Evolutionary conservation across 345 rosid genomes (phyloP), one percentile per base, ranked within the genome.

Genomic region (Salix brachista): DNA sequence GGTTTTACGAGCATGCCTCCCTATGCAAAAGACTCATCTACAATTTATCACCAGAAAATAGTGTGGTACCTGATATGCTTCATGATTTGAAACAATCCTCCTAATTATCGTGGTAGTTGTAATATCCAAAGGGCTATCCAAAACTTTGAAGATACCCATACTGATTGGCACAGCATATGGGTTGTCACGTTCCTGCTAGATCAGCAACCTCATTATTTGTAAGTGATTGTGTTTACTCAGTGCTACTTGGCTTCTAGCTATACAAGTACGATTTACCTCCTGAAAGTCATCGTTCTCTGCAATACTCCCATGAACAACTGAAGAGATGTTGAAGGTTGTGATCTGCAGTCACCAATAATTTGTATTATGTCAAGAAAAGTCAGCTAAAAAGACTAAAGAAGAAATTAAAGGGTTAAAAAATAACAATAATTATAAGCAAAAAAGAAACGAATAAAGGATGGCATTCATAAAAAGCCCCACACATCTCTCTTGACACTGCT

Each of bases 11-110:
- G 28, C 4, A n/a, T 56, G 5, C 23, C 62, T 56, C 28, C 4
- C 25, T n/a, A n/a, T 0, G 23, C 61, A 56, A 56, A 56, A 56
- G 14, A 56, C 62, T 56, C 62, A 1, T 54, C 28, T n/a, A 56
- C 14, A 56, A 9, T 56, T 54, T 54, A 23, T 36, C 12, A 36
- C 21, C 36, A 23, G 32, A 68, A 68, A n/a, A 36, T 68, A 39
- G 25, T 11, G 4, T 41, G 50, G 16, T 1, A 90, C 94, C 91
- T 85, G 87, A 83, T 83, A 91, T 56, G 91, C 92, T 84, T 90
- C 94, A 69, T 91, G 91, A 78, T 91, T 91, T 75, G 94, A 79
- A 19, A 91, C 89, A 71, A 91, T 91, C 81, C 96, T 83, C 84
- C 82, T 83, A 48, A 90, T 91, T 81, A 91, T 90, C 0, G 92